Evolutionary conservation across 176 grass and related monocot genomes (phyloP), one percentile per base, ranked within the genome.

Genomic region (Avena atlantica): DNA sequence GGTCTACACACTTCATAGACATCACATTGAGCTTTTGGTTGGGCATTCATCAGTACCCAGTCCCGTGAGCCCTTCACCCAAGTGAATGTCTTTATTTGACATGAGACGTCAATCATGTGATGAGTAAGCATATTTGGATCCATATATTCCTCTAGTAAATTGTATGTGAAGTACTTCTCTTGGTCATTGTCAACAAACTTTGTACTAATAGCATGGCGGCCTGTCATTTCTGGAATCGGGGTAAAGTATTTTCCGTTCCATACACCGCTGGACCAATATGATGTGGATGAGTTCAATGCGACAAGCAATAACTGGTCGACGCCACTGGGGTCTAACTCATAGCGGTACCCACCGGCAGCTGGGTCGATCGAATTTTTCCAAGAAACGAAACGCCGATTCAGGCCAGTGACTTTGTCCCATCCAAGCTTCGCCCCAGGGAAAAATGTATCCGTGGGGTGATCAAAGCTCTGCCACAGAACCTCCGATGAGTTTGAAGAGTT

Each of bases 181-280:
- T n/a, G 4, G 19, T 81, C 25, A 76, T 88, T 74, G 44, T 55
- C 31, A 9, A 81, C 73, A 85, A 88, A 91, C 11, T 12, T 66
- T 15, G 29, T 69, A 40, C 25, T 37, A 51, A 51, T 51, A 9
- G 13, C 15, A 3, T 2, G 6, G 23, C 8, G 29, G 4, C 4
- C 3, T 52, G 52, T 3, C 83, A 89, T 86, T 53, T 87, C 65
- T 4, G 91, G 79, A 1, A 87, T 5, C 0, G 20, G 56, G 7
- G 12, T 31, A 78, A 92, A 92, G 31, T 58, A 34, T 20, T 73
- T 17, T 7, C 87, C 87, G 8, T 87, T 89, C 91, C 91, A 92
- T 52, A 36, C 75, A 6, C 91, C 91, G 19, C 21, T 80, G 0
- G 27, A 40, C 71, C 63, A 87, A 29, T 82, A 79, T 29, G 42